Conservation (phyloP, 2,329 filamentous ascomycete genomes). For the Epichloe festucae region DNA sequence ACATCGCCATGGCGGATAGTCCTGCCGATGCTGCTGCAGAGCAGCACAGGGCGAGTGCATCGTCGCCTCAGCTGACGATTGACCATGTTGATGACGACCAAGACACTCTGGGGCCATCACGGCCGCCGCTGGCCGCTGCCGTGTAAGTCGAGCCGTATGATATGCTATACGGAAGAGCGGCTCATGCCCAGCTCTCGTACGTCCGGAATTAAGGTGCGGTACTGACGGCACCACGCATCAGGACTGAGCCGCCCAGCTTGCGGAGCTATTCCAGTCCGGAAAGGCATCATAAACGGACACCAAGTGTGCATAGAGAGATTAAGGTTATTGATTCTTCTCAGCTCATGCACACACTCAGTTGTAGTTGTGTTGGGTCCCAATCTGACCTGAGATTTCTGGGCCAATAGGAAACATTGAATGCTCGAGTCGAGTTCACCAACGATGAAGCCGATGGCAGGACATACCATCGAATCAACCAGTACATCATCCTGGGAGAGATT, state of each 20-base stretch:
- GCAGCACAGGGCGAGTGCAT: neutral
- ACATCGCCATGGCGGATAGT: neutral
- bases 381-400: slow-evolving; percentile 4
- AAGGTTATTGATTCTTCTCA: slow-evolving; percentile 27
- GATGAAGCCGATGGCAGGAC: slow-evolving; percentile 71
- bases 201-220: neutral
- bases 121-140: slow-evolving; percentile 18
- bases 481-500: slow-evolving; percentile 86
- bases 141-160: slow-evolving; percentile 24
- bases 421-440: slow-evolving; percentile 72
- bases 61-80: slow-evolving; percentile 19
- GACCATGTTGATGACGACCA: slow-evolving; percentile 13
- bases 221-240: slow-evolving; percentile 11
- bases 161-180: neutral
- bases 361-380: too few species aligned
- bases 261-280: slow-evolving; percentile 37
- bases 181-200: neutral
- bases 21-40: neutral
- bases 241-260: slow-evolving; percentile 28
- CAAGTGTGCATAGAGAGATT: slow-evolving; percentile 43
- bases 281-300: slow-evolving; percentile 44
- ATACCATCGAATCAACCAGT: slow-evolving; percentile 87
- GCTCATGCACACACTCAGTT: neutral
- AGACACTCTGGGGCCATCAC: slow-evolving; percentile 9
- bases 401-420: slow-evolving; percentile 75